These are phyloP conservation scores for Citrullus amarus DNA, from an alignment of 306 rosid genomes.

Conservation along the genomic window DNA sequence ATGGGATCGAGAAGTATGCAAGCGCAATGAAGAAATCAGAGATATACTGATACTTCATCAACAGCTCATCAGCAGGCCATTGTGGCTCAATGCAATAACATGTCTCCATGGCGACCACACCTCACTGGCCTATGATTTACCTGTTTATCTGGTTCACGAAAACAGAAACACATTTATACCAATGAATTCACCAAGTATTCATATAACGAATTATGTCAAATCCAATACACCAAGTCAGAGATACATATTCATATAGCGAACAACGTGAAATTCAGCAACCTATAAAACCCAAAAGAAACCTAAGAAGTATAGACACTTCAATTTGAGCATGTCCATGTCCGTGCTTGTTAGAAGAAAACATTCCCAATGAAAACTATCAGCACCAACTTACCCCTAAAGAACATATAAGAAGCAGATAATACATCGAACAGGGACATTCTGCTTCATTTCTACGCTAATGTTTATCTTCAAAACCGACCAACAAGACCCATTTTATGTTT, in stretches of 20 bases:
- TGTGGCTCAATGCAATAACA: constrained; percentile 18
- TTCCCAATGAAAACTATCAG: background rate
- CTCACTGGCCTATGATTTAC: background rate
- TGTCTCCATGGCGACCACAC: constrained; percentile 9
- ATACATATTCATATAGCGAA: too few relatives aligned
- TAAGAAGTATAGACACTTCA: background rate
- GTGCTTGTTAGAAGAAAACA: background rate
- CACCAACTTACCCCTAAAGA: background rate
- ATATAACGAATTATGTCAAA: background rate
- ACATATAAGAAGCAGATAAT: background rate
- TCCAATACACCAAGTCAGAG: background rate
- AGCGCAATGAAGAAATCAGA: constrained; percentile 37
- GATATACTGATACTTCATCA: constrained; percentile 17
- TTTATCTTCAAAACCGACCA: background rate
- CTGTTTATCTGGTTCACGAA: background rate
- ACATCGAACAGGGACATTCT: background rate
- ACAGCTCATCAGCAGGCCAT: constrained; percentile 11
- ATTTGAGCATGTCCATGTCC: background rate
- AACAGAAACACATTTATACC: background rate
- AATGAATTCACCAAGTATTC: background rate
- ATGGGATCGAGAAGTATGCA: constrained; percentile 57
- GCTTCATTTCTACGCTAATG: background rate
- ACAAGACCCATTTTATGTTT: background rate
- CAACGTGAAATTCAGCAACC: background rate
- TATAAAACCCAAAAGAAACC: background rate